Conservation (phyloP, 139 green algal genomes). For the Pedinophyceae sp. region DNA sequence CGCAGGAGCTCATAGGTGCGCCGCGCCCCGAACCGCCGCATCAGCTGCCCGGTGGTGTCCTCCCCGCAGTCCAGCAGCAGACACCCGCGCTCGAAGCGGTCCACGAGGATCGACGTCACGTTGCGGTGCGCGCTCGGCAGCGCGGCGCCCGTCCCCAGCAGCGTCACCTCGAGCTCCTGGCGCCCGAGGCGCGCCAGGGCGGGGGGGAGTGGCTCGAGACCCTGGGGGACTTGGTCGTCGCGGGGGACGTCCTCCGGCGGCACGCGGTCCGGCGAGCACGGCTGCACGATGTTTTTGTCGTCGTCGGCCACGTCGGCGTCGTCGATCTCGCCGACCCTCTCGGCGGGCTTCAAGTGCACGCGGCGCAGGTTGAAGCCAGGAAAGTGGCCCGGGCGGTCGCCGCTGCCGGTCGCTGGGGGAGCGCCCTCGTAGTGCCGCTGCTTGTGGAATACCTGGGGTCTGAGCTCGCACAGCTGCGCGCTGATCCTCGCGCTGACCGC, state of each 20-base stretch:
- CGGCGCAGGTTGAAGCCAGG: no score
- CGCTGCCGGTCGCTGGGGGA: no score
- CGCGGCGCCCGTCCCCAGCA: slow-evolving; percentile 45
- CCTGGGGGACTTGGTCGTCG: no score
- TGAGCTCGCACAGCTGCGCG: slow-evolving; percentile 49
- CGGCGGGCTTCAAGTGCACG: no score
- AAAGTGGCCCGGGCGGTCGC: no score
- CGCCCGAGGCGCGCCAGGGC: slow-evolving; percentile 1
- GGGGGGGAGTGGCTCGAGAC: background rate
- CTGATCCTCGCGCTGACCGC: slow-evolving; percentile 22
- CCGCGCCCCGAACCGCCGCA: slow-evolving; percentile 38
- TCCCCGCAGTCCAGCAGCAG: slow-evolving; percentile 88
- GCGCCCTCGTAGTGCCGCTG: no score
- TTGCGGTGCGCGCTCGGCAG: slow-evolving; percentile 91
- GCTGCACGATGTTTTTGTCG: no score
- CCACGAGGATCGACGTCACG: slow-evolving; percentile 65
- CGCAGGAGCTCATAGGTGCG: slow-evolving; percentile 14
- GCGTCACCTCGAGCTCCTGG: slow-evolving; percentile 28
- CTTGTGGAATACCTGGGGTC: slow-evolving; percentile 43
- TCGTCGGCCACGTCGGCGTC: no score
- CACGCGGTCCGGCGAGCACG: no score
- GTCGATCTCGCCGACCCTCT: no score
- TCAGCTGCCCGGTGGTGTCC: slow-evolving; percentile 72
- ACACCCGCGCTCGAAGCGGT: slow-evolving; percentile 41
- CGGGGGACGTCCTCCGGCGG: no score